phyloP scores from a whole-genome alignment of 208 protist species.

The Plasmodiophora brassicae region DNA sequence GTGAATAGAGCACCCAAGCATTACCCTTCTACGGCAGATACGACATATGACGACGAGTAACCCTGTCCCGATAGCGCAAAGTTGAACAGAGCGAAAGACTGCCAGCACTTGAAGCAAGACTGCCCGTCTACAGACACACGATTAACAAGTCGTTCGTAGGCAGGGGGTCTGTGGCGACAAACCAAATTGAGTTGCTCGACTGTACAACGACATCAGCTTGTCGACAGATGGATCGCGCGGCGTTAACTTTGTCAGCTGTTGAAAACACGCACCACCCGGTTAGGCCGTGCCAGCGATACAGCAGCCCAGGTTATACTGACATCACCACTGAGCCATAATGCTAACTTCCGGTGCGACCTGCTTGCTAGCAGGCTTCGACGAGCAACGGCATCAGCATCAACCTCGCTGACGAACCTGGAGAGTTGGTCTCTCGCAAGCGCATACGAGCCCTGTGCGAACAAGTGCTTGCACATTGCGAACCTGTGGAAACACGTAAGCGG shows the following conservation, averaged over 20 bases:
- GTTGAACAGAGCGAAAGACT: slow-evolving; percentile 28
- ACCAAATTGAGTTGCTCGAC: too few species aligned
- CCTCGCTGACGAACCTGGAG: background rate
- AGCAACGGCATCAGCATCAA: background rate
- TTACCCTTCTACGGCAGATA: background rate
- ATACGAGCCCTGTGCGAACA: background rate
- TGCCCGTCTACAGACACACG: too few species aligned
- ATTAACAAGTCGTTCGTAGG: too few species aligned
- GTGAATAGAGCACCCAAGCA: background rate
- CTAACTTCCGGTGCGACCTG: background rate
- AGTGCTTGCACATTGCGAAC: slow-evolving; percentile 28
- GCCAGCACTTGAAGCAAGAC: background rate
- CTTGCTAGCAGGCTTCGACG: background rate
- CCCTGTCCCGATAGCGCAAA: background rate
- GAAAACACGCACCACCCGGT: too few species aligned
- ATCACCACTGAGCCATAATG: background rate
- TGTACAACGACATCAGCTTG: too few species aligned
- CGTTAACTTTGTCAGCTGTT: too few species aligned
- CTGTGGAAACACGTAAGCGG: background rate
- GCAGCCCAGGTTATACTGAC: too few species aligned
- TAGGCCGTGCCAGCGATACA: too few species aligned
- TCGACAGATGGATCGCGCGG: too few species aligned
- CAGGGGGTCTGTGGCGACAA: too few species aligned
- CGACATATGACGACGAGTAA: background rate
- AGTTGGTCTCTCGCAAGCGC: background rate